Base-by-base conservation (phyloP, 1,284 basidiomycete species). In the Coriolopsis trogii region DNA sequence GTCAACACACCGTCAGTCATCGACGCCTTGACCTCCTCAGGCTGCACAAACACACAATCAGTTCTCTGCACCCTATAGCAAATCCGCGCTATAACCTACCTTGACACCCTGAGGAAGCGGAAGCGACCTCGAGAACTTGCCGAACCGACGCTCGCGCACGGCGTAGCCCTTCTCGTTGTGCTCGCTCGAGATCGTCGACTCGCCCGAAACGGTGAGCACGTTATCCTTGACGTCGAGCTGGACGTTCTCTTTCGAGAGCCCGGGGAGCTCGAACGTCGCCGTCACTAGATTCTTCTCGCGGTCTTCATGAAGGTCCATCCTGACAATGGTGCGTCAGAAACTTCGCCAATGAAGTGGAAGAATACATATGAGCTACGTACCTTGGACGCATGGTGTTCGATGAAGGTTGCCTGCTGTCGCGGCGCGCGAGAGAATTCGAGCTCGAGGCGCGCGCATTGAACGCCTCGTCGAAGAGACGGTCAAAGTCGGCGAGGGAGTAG, bases 181-280 rank as follows among this genome's bases (percentile, higher is more conserved):
- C 13, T 76, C 64, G 18, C 61, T 41, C 1, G 62, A 62, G 5
- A 65, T 20, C 34, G 66, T 70, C 18, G 56, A 67, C 67, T 81
- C 76, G 5, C 73, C 78, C 33, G 73, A 72, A 47, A 81, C 44
- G 42, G 56, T 72, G 25, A 80, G 63, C 25, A 68, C 67, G 44
- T 73, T 67, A 36, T 74, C 67, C 40, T 73, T 67, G 29, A 77
- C 59, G 40, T 79, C 74, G 31, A 80, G 71, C 44, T 53, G 49
- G 46, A 81, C 67, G 28, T 76, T 63, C 15, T 76, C 70, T 25
- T 72, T 69, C 62, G 67, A 72, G 49, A 80, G n/a, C 9, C 78
- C 76, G 2, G 78, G 77, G 28, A 81, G 61, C 46, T 81, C 77
- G 41, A 81, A 78, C 3, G 69, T 67, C n/a, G 77, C 78, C 0